Conservation (phyloP, 129 eudicot genomes). For the Solidago caesia region DNA sequence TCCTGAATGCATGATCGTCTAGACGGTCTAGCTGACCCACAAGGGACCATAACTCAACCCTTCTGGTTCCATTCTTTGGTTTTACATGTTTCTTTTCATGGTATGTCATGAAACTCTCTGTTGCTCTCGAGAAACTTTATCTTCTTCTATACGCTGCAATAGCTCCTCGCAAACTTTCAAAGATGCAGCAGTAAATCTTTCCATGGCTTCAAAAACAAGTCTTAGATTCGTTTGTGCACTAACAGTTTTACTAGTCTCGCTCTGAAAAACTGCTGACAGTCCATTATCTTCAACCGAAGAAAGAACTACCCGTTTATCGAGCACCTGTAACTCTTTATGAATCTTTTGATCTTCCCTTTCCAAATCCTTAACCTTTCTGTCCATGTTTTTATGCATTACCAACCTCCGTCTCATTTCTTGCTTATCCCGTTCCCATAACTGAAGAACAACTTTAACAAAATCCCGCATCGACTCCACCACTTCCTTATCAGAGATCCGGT, state of each 20-base stretch:
- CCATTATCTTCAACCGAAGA: slow-evolving; percentile 38
- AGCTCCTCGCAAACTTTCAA: slow-evolving; percentile 80
- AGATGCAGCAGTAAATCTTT: slow-evolving; percentile 62
- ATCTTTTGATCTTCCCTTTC: slow-evolving; percentile 90
- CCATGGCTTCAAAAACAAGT: slow-evolving; percentile 83
- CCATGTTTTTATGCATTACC: slow-evolving; percentile 53
- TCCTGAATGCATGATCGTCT: not conserved
- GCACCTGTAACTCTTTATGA: slow-evolving; percentile 81
- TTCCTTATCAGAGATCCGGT: slow-evolving; percentile 77
- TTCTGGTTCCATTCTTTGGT: not conserved
- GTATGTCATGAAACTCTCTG: slow-evolving; percentile 26
- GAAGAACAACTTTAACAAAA: slow-evolving; percentile 70
- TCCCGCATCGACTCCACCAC: slow-evolving; percentile 68
- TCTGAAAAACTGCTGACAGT: slow-evolving; percentile 70
- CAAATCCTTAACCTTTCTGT: slow-evolving; percentile 65
- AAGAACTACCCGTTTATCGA: slow-evolving; percentile 70
- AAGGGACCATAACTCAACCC: not conserved
- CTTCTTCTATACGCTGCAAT: slow-evolving; percentile 75
- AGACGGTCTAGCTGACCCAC: slow-evolving; percentile 2
- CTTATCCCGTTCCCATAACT: slow-evolving; percentile 84
- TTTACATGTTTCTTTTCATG: not conserved
- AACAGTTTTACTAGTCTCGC: slow-evolving; percentile 69
- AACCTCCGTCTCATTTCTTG: slow-evolving; percentile 64
- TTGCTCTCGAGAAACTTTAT: slow-evolving; percentile 40
- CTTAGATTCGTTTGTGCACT: slow-evolving; percentile 78